A percentile compares a stretch with the other conserved stretches of the same genome.
These are phyloP conservation scores for Neostapfia colusana DNA, from an alignment of 176 grass and related monocot species.

Conservation along the genomic window DNA sequence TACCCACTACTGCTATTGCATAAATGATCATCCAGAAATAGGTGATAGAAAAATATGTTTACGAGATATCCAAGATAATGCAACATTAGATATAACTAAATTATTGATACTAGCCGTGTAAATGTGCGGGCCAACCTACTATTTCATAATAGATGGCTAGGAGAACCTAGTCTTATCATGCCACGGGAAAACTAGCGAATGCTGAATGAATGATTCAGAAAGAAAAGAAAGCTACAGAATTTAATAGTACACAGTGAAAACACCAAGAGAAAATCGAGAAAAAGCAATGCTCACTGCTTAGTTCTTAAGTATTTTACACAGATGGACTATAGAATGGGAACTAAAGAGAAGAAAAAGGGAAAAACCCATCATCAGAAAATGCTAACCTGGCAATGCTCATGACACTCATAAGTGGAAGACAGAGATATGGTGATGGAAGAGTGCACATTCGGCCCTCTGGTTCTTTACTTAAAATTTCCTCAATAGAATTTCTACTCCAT, in stretches of 20 bases:
- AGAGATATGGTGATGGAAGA: conserved; percentile 80
- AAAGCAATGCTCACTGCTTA: background rate
- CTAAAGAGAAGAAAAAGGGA: background rate
- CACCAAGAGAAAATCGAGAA: background rate
- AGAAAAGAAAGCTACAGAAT: no score
- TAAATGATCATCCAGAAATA: no score
- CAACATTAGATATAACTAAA: no score
- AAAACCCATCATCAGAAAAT: background rate
- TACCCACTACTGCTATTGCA: no score
- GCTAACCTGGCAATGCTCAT: conserved; percentile 87
- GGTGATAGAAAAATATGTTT: no score
- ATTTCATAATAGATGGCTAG: background rate
- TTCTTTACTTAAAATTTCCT: conserved; percentile 68
- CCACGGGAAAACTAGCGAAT: conserved; percentile 25
- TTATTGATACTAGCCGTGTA: no score
- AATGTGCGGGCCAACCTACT: no score
- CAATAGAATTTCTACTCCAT: conserved; percentile 81
- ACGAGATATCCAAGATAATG: no score
- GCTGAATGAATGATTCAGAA: no score
- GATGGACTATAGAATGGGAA: background rate
- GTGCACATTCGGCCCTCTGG: conserved; percentile 40
- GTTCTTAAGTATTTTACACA: conserved; percentile 15
- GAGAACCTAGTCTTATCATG: conserved; percentile 14
- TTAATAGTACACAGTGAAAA: no score
- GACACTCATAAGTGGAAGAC: conserved; percentile 91